Conservation (phyloP, 106 monocot species). For the Iris macrosiphon region DNA sequence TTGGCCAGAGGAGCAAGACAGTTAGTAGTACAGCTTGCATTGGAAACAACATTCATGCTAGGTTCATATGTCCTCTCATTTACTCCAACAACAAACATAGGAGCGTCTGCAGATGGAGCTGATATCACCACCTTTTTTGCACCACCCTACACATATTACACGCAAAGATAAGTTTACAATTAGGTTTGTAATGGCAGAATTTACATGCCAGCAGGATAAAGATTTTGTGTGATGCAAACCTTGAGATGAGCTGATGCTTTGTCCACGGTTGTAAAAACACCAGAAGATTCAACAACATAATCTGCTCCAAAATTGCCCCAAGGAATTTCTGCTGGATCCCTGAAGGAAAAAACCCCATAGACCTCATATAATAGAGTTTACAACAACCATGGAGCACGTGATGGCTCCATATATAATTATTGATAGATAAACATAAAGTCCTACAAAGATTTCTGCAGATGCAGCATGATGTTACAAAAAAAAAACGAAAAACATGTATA, state of each 20-base stretch:
- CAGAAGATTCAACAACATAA: constrained; percentile 96
- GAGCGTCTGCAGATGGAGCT: constrained; percentile 96
- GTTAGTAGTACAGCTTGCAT: constrained; percentile 97
- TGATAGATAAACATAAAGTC: too few species aligned
- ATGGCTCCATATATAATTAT: too few species aligned
- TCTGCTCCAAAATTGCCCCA: constrained; percentile 90
- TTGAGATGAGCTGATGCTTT: constrained; percentile 93
- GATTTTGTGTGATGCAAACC: constrained; percentile 29
- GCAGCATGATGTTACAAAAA: too few species aligned
- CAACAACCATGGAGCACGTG: neutral
- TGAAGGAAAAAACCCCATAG: constrained; percentile 17
- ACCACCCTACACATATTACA: constrained; percentile 52
- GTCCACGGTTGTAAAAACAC: constrained; percentile 82
- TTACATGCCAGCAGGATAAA: too few species aligned
- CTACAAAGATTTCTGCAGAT: too few species aligned
- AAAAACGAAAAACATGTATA: too few species aligned
- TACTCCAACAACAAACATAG: constrained; percentile 98
- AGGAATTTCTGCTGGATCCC: constrained; percentile 87
- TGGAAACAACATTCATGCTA: constrained; percentile 89
- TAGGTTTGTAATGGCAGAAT: too few species aligned
- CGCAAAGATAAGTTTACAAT: neutral
- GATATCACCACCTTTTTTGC: constrained; percentile 98
- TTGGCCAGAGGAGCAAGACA: constrained; percentile 97
- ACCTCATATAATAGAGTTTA: neutral
- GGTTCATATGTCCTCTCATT: constrained; percentile 75